Base-by-base conservation (phyloP, 2,329 filamentous ascomycete species). In the Aspergillus niger region DNA sequence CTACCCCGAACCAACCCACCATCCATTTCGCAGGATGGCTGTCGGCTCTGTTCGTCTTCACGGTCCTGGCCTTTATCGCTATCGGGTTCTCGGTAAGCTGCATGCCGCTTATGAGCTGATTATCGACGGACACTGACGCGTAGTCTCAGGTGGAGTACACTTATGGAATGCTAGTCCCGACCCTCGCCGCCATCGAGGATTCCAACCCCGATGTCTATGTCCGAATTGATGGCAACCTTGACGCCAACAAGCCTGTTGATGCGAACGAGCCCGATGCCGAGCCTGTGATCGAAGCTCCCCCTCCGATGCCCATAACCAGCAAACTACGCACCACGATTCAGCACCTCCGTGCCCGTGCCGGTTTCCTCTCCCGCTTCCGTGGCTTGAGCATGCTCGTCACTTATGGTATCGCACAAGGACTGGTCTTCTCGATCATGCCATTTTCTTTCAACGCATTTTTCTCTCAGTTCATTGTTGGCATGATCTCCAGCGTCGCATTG, bases 311-410 rank as follows among this genome's bases (percentile, higher is more conserved):
- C 57, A 82, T 90, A 69, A 91, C 88, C 38, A 80, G 82, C 57
- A 85, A 79, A 65, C 83, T 90, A 69, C 81, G 83, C 61, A 79
- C 78, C 8, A 85, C 87, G 2, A 74, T 89, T 62, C 77, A 76
- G 55, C 87, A 89, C 62, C 82, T 97, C 48, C 81, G 81, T 65
- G 79, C 84, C 50, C 79, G 86, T 65, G 87, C 83, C 62, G 91
- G 92, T 63, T 84, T 83, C 76, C 79, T 79, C 61, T 84, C 89
- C 60, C 82, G 85, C 69, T 89, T 91, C 83, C 89, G 91, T 63
- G 92, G 91, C 58, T 72, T 91, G 61, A 70, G 72, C 47, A 77
- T 84, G 65, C 81, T 79, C 66, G 22, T 85, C 39, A 73, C 79
- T 59, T 85, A 82, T 24, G 36, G 80, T 47, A 62, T 86, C 39